A percentile compares a stretch with the other conserved stretches of the same genome.
Conservation (phyloP, 2,329 filamentous ascomycete species). For the Hirsutella rhossiliensis region DNA sequence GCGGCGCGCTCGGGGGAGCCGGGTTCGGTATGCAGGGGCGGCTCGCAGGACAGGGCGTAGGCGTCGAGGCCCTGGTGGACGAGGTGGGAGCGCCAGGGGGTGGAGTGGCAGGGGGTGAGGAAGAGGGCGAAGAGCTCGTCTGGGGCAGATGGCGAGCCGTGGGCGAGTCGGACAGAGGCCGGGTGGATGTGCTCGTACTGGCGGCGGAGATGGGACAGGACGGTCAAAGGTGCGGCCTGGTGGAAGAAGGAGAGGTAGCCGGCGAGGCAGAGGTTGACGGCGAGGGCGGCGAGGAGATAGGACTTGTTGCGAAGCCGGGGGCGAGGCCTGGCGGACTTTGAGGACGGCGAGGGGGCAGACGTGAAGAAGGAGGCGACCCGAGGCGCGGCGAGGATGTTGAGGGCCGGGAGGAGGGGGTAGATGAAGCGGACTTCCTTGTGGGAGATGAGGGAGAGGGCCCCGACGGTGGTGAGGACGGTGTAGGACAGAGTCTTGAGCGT, state of each 20-base stretch:
- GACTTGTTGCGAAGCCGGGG: conserved; percentile 35
- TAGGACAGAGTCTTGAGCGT: conserved; percentile 35
- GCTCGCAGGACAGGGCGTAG: conserved; percentile 83
- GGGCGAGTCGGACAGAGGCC: conserved; percentile 9
- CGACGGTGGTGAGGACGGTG: conserved; percentile 46
- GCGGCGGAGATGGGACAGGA: conserved; percentile 62
- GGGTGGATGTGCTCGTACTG: conserved; percentile 53
- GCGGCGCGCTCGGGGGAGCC: conserved; percentile 44
- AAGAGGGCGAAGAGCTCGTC: conserved; percentile 59
- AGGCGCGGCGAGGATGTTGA: conserved; percentile 69
- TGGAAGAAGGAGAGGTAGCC: conserved; percentile 66
- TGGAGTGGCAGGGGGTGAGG: conserved; percentile 91
- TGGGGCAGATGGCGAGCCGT: conserved; percentile 7
- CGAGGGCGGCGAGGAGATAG: conserved; percentile 45
- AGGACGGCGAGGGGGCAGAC: conserved; percentile 14
- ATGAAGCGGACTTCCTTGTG: conserved; percentile 98
- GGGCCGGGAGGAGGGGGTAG: conserved; percentile 77
- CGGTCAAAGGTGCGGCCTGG: conserved; percentile 65
- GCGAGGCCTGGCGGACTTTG: conserved; percentile 12
- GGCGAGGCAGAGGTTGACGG: conserved; percentile 58
- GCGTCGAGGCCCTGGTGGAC: conserved; percentile 63
- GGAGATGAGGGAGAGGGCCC: conserved; percentile 61
- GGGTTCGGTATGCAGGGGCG: conserved; percentile 58
- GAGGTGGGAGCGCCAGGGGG: conserved; percentile 85
- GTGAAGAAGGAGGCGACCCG: conserved; percentile 55